Conservation (phyloP, 192 early-diverging fungal species). For the Coemansia sp. region DNA sequence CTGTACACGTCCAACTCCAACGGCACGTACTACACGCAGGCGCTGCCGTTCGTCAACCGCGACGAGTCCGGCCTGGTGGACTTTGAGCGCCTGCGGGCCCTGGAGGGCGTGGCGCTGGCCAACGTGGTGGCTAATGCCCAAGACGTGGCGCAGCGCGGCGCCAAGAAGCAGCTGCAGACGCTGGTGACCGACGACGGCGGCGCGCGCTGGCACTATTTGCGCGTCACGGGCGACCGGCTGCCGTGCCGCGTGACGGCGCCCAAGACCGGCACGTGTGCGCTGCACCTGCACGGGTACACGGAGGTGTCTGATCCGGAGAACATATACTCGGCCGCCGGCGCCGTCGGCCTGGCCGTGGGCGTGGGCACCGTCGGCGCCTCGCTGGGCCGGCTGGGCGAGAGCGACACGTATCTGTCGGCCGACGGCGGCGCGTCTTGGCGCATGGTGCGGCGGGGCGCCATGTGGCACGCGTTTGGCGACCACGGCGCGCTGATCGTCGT, state of each 20-base stretch:
- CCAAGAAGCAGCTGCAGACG: conserved; percentile 62
- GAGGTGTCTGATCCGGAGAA: conserved; percentile 73
- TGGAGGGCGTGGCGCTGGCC: conserved; percentile 81
- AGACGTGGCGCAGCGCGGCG: conserved; percentile 51
- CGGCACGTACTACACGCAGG: conserved; percentile 74
- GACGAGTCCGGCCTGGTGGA: conserved; percentile 77
- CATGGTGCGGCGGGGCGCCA: conserved; percentile 79
- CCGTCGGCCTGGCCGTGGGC: conserved; percentile 86
- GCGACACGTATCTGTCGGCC: conserved; percentile 80
- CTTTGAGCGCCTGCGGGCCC: conserved; percentile 83
- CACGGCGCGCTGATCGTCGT: conserved; percentile 85
- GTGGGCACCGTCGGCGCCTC: conserved; percentile 85
- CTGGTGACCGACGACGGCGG: conserved; percentile 84
- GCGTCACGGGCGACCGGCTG: conserved; percentile 4
- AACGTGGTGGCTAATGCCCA: conserved; percentile 73
- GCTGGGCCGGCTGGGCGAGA: conserved; percentile 63
- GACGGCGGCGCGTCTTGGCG: conserved; percentile 88
- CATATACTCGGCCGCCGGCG: conserved; percentile 75
- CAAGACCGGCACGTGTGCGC: conserved; percentile 51
- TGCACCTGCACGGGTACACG: conserved; percentile 89
- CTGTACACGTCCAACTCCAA: conserved; percentile 93
- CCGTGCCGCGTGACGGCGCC: conserved; percentile 51
- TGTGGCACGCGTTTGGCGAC: conserved; percentile 91
- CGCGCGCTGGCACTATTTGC: conserved; percentile 61
- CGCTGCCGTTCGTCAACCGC: conserved; percentile 73